These are phyloP conservation scores for Avena eriantha DNA, from an alignment of 176 grass and related monocot species.

Conservation along the genomic window DNA sequence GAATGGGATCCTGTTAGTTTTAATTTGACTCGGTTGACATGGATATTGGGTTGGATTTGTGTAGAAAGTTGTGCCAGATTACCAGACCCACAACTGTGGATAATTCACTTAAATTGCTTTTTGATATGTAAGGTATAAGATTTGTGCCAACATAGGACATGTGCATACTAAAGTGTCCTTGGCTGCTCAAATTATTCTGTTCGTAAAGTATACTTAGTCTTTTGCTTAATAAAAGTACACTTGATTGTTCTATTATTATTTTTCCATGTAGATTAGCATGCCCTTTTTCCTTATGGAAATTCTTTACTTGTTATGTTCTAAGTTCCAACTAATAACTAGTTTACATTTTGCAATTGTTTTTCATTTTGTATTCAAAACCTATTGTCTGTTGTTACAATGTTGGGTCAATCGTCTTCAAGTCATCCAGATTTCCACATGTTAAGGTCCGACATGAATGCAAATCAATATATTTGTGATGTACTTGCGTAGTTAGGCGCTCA, in stretches of 20 bases:
- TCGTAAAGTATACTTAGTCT: neutral
- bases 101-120: neutral
- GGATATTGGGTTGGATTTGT: slow-evolving; percentile 13
- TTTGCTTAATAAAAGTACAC: neutral
- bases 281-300: neutral
- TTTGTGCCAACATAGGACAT: too few species aligned
- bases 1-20: slow-evolving; percentile 24
- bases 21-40: neutral
- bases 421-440: slow-evolving; percentile 2
- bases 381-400: slow-evolving; percentile 14
- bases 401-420: slow-evolving; percentile 21
- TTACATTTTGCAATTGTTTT: neutral
- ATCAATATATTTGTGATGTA: neutral
- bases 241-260: neutral
- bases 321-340: neutral
- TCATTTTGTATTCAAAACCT: neutral
- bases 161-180: neutral
- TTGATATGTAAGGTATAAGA: neutral
- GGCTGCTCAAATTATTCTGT: slow-evolving; percentile 21
- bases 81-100: neutral
- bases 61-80: slow-evolving; percentile 9
- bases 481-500: neutral
- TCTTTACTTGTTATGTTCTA: neutral
- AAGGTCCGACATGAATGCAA: slow-evolving; percentile 16
- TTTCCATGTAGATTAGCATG: neutral